phyloP scores from a whole-genome alignment of 1,139 yeast genomes.

The Geotrichum citri-aurantii region DNA sequence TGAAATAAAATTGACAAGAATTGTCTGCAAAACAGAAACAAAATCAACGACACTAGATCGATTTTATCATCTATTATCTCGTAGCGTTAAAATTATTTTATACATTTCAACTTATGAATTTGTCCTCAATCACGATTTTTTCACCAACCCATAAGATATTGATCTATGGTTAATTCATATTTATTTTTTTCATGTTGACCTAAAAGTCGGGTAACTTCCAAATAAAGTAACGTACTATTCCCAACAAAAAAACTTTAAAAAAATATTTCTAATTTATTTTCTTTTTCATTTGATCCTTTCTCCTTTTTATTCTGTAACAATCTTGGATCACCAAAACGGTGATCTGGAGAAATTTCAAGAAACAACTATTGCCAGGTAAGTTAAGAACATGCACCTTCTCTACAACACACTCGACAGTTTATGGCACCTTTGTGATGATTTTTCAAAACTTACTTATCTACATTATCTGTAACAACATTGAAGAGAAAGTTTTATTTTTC shows the following conservation, averaged over 20 bases:
- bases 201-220: not conserved
- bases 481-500: not conserved
- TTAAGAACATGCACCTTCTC: too few relatives aligned
- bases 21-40: too few relatives aligned
- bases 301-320: not conserved
- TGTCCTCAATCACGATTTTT: too few relatives aligned
- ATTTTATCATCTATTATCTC: too few relatives aligned
- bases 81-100: too few relatives aligned
- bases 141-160: too few relatives aligned
- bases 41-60: too few relatives aligned
- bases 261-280: too few relatives aligned
- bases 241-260: not conserved
- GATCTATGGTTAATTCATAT: too few relatives aligned
- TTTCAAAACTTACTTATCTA: conserved; percentile 5
- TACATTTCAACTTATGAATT: too few relatives aligned
- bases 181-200: not conserved
- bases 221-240: not conserved
- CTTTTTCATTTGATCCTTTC: not conserved
- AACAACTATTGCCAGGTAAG: not conserved
- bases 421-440: conserved; percentile 6
- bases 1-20: too few relatives aligned
- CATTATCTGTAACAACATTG: conserved; percentile 16
- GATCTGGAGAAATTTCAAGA: too few relatives aligned
- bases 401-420: not conserved
- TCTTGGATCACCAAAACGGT: not conserved